Percentiles rank a stretch among this genome's conserved stretches.
Evolutionary conservation across 257 asterid species (phyloP).

Genomic region (Lithospermum erythrorhizon): DNA sequence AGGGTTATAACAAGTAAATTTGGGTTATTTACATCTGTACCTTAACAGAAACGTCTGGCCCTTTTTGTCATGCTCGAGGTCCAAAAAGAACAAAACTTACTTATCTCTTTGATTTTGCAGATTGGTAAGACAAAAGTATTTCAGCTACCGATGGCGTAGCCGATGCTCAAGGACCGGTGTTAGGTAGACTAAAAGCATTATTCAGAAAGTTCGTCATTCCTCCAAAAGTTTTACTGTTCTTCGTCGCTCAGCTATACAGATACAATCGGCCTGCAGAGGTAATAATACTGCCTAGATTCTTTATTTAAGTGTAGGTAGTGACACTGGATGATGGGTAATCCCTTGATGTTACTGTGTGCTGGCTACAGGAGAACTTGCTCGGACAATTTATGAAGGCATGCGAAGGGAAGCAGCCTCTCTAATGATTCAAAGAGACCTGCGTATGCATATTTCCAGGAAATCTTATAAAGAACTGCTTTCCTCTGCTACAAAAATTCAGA

Average conservation of each 20-base stretch:
- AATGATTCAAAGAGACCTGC: conserved; percentile 61
- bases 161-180: conserved; percentile 85
- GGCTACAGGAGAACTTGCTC: conserved; percentile 67
- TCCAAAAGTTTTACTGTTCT: conserved; percentile 56
- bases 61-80: conserved; percentile 1
- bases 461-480: conserved; percentile 55
- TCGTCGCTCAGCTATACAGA: conserved; percentile 56
- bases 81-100: neutral
- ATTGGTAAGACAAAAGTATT: conserved; percentile 96
- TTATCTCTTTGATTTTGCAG: conserved; percentile 39
- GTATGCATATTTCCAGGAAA: conserved; percentile 83
- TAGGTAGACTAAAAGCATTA: conserved; percentile 90
- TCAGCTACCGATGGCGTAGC: conserved; percentile 98
- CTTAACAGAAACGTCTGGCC: neutral
- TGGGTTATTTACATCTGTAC: neutral
- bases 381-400: conserved; percentile 62
- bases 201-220: conserved; percentile 76
- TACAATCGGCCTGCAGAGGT: conserved; percentile 97
- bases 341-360: conserved; percentile 15
- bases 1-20: neutral
- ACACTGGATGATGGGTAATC: neutral
- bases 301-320: conserved; percentile 5
- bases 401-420: conserved; percentile 73
- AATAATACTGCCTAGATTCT: conserved; percentile 12
- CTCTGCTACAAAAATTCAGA: conserved; percentile 69